Conservation (phyloP, 78 protist genomes). For the Dictyostelium brefeldianum region DNA sequence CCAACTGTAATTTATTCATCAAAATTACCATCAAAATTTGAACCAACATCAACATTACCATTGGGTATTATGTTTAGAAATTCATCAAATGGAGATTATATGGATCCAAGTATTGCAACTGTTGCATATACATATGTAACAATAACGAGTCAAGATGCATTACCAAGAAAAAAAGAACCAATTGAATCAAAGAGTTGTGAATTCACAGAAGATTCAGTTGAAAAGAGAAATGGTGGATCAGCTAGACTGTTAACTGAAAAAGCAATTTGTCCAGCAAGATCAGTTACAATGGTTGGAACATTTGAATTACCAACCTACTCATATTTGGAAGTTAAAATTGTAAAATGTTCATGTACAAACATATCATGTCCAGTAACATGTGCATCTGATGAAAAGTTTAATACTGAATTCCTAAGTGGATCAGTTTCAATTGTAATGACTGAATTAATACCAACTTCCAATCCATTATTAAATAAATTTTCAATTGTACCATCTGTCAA, state of each 20-base stretch:
- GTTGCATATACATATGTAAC: slow-evolving; percentile 38
- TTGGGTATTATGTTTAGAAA: slow-evolving; percentile 28
- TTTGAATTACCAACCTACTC: slow-evolving; percentile 26
- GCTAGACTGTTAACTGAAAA: not conserved
- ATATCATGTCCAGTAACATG: not conserved
- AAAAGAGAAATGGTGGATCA: not conserved
- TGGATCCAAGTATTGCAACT: not conserved
- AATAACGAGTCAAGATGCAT: slow-evolving; percentile 33
- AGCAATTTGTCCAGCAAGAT: slow-evolving; percentile 44
- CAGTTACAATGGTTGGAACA: slow-evolving; percentile 8
- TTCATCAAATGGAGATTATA: not conserved
- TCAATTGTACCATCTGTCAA: slow-evolving; percentile 32
- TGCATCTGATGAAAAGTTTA: slow-evolving; percentile 13
- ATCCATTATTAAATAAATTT: slow-evolving; percentile 8
- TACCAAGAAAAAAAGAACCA: slow-evolving; percentile 1
- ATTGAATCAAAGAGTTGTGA: not conserved
- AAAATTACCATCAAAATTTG: slow-evolving; percentile 30
- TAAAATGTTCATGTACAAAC: slow-evolving; percentile 4
- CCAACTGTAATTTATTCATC: slow-evolving; percentile 63
- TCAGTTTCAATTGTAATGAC: not conserved
- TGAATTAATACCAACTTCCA: slow-evolving; percentile 21
- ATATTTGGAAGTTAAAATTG: slow-evolving; percentile 28
- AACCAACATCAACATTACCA: slow-evolving; percentile 17
- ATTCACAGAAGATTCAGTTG: not conserved
- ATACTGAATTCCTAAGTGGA: not conserved